Percentiles rank a stretch among this genome's conserved stretches.
phyloP scores from a whole-genome alignment of 495 filamentous ascomycete genomes.

The Collariella sp. region DNA sequence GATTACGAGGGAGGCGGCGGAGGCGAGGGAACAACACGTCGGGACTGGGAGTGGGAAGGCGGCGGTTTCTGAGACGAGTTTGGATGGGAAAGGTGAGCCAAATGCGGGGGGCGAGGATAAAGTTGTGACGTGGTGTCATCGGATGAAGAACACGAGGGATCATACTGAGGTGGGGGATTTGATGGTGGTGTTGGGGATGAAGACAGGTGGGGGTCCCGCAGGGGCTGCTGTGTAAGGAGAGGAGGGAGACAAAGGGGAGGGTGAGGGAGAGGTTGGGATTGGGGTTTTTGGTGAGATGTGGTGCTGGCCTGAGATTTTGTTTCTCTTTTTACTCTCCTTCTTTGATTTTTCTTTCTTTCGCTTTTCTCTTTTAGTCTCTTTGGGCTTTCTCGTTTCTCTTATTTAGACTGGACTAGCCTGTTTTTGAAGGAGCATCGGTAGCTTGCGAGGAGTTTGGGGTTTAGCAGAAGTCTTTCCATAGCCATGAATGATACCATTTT shows the following conservation, averaged over 20 bases:
- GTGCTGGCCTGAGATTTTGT: too few species aligned
- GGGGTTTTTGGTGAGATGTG: slow-evolving; percentile 35
- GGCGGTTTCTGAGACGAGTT: slow-evolving; percentile 15
- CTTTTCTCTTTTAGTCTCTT: too few species aligned
- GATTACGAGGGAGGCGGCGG: not conserved
- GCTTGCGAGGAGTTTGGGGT: not conserved
- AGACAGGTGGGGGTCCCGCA: slow-evolving; percentile 32
- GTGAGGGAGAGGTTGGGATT: slow-evolving; percentile 38
- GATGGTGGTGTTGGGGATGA: slow-evolving; percentile 52
- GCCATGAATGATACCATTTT: not conserved
- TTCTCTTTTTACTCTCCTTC: too few species aligned
- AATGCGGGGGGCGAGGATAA: slow-evolving; percentile 38
- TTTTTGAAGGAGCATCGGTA: not conserved
- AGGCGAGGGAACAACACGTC: not conserved
- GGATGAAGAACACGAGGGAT: slow-evolving; percentile 73
- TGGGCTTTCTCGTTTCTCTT: too few species aligned
- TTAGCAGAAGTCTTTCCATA: not conserved
- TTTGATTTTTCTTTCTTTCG: too few species aligned
- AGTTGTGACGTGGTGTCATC: slow-evolving; percentile 67
- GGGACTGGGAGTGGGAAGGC: not conserved
- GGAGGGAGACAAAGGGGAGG: slow-evolving; percentile 37
- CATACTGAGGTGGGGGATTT: slow-evolving; percentile 63
- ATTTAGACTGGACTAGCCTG: too few species aligned
- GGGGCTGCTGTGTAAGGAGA: slow-evolving; percentile 35
- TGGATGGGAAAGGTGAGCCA: slow-evolving; percentile 21